Conservation (phyloP, 495 filamentous ascomycete genomes). For the Tuber melanosporum region DNA sequence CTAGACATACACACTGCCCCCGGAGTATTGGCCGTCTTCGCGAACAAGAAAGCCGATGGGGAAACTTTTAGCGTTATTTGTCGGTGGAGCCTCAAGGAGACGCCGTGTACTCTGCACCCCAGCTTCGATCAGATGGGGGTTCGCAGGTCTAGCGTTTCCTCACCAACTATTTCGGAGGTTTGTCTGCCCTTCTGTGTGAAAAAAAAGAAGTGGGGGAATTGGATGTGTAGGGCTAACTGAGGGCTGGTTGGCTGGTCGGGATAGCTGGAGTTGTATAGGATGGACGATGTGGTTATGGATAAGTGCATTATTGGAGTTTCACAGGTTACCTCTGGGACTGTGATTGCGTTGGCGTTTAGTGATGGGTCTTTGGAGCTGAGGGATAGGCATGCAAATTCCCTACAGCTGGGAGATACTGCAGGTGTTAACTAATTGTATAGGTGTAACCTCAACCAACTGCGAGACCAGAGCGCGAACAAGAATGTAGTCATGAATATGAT, state of each 20-base stretch:
- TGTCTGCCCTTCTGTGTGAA: slow-evolving; percentile 9
- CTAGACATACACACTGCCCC: slow-evolving; percentile 17
- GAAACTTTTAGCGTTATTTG: slow-evolving; percentile 34
- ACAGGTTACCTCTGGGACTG: slow-evolving; percentile 32
- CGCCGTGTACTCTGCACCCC: slow-evolving; percentile 31
- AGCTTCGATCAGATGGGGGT: slow-evolving; percentile 40
- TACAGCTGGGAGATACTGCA: background rate
- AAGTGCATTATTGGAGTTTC: slow-evolving; percentile 38
- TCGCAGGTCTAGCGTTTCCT: slow-evolving; percentile 35
- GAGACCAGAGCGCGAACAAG: slow-evolving; percentile 16
- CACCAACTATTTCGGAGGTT: slow-evolving; percentile 26
- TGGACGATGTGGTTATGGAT: slow-evolving; percentile 39
- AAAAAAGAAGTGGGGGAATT: background rate
- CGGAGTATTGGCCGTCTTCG: slow-evolving; percentile 36
- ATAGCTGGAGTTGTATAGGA: slow-evolving; percentile 28
- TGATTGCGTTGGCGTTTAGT: slow-evolving; percentile 36
- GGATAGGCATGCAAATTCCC: slow-evolving; percentile 15
- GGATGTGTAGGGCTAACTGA: background rate
- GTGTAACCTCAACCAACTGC: slow-evolving; percentile 24
- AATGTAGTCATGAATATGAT: slow-evolving; percentile 39
- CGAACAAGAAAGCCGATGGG: slow-evolving; percentile 22
- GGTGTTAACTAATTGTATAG: background rate
- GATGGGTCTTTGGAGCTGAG: slow-evolving; percentile 40
- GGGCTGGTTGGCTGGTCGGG: slow-evolving; percentile 10
- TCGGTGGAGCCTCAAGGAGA: slow-evolving; percentile 37